Conservation (phyloP, 768 basidiomycete species). For the Russula earlei region DNA sequence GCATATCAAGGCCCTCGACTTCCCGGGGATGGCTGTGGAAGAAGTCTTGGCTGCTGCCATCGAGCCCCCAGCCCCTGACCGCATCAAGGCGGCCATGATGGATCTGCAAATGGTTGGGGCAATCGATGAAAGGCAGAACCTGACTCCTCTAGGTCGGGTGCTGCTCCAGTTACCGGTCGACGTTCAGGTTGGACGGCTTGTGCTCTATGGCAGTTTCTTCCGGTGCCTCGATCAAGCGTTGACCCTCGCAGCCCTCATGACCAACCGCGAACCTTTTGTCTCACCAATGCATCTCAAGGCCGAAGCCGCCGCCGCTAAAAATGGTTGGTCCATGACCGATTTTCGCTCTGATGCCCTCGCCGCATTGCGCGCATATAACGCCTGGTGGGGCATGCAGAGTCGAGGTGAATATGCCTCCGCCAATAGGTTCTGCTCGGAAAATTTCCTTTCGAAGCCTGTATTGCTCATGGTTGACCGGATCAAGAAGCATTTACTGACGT, state of each 20-base stretch:
- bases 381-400: constrained; percentile 67
- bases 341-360: constrained; percentile 83
- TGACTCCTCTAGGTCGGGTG: constrained; percentile 83
- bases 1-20: constrained; percentile 90
- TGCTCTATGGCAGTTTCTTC: constrained; percentile 88
- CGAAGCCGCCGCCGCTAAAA: constrained; percentile 63
- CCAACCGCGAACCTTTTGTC: constrained; percentile 86
- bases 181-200: constrained; percentile 80
- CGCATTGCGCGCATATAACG: constrained; percentile 68
- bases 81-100: constrained; percentile 71
- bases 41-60: constrained; percentile 79
- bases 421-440: constrained; percentile 70
- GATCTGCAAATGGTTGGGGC: constrained; percentile 82
- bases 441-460: constrained; percentile 85
- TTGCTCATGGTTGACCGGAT: constrained; percentile 73
- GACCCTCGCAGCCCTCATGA: constrained; percentile 84
- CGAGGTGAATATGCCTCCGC: constrained; percentile 55
- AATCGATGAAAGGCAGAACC: constrained; percentile 59
- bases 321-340: constrained; percentile 66
- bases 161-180: constrained; percentile 86
- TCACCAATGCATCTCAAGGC: constrained; percentile 67
- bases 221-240: constrained; percentile 81
- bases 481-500: constrained; percentile 65
- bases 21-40: constrained; percentile 77
- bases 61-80: constrained; percentile 74